Base-by-base conservation (phyloP, 2,329 filamentous ascomycete species). In the Byssothecium circinans region DNA sequence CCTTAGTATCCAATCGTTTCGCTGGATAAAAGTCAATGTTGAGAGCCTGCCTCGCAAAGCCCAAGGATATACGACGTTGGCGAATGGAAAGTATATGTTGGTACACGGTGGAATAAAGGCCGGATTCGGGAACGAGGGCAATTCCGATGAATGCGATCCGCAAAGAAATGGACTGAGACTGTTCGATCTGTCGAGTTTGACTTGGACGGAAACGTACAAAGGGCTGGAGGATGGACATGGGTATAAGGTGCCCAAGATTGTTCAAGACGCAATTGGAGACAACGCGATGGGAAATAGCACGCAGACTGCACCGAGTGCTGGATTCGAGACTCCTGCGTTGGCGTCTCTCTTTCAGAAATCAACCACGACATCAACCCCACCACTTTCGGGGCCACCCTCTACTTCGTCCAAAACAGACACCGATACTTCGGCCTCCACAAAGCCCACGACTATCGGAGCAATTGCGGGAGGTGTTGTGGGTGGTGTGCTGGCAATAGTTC, bases 1-100 rank as follows among this genome's bases (percentile, higher is more conserved):
- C n/a, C 49, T 55, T 2, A 44, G 45, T 1, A 35, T 55, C 2
- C 52, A 49, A 17, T 49, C 49, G 6, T 55, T 55, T 40, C 49
- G 34, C 43, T 55, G 52, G 46, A 39, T 55, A 18, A 34, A 23
- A 2, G 27, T 49, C 14, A 27, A 50, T 17, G 47, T 45, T 19
- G 18, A 42, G 10, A 37, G 30, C 12, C 32, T 18, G n/a, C 27
- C 49, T 8, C 27, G 41, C n/a, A 50, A 50, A 38, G n/a, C 14
- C 7, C 37, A 27, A 30, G 41, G 40, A 2, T 55, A 49, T 32
- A 39, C 49, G 3, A 22, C 23, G 2, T 20, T 36, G 33, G 45
- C 49, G 11, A 46, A 23, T 4, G 30, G 47, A 23, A n/a, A 25
- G 3, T 52, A 52, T 39, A 49, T 55, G 52, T 8, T 52, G 4